Conservation (phyloP, 2,329 filamentous ascomycete species). For the Penicillium sp. region DNA sequence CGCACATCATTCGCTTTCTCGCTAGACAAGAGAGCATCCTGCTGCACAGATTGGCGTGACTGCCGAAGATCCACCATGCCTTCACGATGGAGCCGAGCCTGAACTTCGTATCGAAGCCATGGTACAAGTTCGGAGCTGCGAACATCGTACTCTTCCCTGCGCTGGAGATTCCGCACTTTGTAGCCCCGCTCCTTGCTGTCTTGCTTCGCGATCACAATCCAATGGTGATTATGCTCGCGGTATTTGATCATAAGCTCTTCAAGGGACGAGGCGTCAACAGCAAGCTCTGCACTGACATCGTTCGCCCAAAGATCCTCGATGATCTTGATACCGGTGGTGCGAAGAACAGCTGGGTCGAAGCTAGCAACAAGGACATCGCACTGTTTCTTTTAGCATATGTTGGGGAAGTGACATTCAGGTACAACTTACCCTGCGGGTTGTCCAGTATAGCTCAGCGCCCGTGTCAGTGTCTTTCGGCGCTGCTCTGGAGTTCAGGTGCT, state of each 20-base stretch:
- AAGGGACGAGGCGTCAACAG: conserved; percentile 71
- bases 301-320: conserved; percentile 77
- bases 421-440: conserved; percentile 59
- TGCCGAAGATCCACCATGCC: conserved; percentile 44
- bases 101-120: conserved; percentile 78
- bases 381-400: conserved; percentile 39
- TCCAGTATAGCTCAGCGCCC: conserved; percentile 60
- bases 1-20: conserved; percentile 70
- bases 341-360: conserved; percentile 74
- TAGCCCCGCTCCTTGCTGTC: conserved; percentile 57
- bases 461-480: conserved; percentile 70
- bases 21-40: conserved; percentile 34
- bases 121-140: conserved; percentile 68
- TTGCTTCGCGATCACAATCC: conserved; percentile 84
- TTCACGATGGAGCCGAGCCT: conserved; percentile 69
- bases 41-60: conserved; percentile 41
- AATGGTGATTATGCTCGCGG: conserved; percentile 76
- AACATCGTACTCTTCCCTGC: conserved; percentile 80
- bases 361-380: conserved; percentile 90
- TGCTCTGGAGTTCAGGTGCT: conserved; percentile 50
- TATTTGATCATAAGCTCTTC: conserved; percentile 69
- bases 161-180: conserved; percentile 74
- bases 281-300: conserved; percentile 84
- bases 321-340: conserved; percentile 72
- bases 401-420: background rate